A percentile compares a stretch with the other conserved stretches of the same genome.
phyloP scores from a whole-genome alignment of 2,329 filamentous ascomycete species.

The Davidsoniella virescens region DNA sequence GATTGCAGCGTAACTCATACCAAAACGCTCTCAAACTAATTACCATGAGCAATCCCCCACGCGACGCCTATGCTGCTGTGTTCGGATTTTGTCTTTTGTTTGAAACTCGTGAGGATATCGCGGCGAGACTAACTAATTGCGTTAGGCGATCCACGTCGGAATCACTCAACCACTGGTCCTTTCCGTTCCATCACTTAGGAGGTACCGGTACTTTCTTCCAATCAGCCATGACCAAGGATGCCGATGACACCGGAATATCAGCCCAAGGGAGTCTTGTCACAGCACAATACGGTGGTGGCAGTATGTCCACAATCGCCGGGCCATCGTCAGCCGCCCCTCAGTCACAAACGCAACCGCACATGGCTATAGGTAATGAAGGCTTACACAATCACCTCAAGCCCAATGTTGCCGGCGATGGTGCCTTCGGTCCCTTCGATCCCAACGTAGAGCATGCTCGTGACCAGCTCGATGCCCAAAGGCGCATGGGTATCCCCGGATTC shows the following conservation, averaged over 20 bases:
- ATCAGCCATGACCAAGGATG: neutral
- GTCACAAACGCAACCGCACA: neutral
- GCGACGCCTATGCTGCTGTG: conserved; percentile 32
- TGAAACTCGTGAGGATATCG: conserved; percentile 32
- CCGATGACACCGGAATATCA: too few relatives aligned
- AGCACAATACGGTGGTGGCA: neutral
- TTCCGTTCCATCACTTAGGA: conserved; percentile 49
- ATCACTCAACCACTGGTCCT: conserved; percentile 39
- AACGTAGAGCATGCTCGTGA: conserved; percentile 26
- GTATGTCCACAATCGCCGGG: neutral
- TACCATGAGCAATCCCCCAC: conserved; percentile 30
- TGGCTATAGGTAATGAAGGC: conserved; percentile 1
- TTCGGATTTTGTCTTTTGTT: conserved; percentile 58
- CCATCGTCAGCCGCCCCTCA: neutral
- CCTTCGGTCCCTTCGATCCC: conserved; percentile 33
- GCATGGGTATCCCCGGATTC: conserved; percentile 41
- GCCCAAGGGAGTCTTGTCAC: neutral
- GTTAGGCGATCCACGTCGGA: conserved; percentile 22
- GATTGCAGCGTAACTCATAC: conserved; percentile 48
- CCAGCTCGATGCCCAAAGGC: conserved; percentile 30
- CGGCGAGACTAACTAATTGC: conserved; percentile 23
- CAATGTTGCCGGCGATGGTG: neutral
- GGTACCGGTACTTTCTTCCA: conserved; percentile 50
- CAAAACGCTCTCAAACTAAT: conserved; percentile 48
- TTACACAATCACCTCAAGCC: neutral